These are phyloP conservation scores for Aegilops longissima DNA, from an alignment of 176 grass and related monocot genomes.

Conservation along the genomic window DNA sequence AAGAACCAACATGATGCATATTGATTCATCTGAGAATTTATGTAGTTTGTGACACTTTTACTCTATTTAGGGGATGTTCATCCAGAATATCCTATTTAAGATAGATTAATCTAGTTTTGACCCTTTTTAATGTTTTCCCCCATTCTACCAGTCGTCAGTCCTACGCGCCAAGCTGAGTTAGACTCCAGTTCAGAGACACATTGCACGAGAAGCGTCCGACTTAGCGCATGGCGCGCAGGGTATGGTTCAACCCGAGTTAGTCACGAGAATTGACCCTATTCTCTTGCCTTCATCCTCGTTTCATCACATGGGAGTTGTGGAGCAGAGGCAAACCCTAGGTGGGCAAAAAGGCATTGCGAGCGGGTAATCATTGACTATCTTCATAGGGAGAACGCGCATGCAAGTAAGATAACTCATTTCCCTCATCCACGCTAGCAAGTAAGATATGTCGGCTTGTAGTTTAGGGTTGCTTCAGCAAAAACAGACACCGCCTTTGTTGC, in stretches of 20 bases:
- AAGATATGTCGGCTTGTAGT: not conserved
- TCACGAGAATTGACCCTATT: not conserved
- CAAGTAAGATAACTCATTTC: not conserved
- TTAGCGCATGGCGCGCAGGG: not conserved
- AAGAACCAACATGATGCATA: not conserved
- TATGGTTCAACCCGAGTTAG: not conserved
- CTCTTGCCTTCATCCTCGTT: not conserved
- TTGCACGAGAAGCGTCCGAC: not conserved
- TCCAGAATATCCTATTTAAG: not conserved
- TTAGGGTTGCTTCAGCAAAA: not conserved
- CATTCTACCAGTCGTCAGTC: not conserved
- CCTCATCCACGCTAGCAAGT: not conserved
- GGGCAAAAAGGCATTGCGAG: not conserved
- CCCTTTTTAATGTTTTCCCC: not conserved
- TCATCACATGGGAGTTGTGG: not conserved
- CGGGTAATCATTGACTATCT: not conserved
- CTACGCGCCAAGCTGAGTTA: not conserved
- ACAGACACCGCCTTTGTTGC: not conserved
- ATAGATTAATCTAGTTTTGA: not conserved
- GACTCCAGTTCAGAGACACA: not conserved
- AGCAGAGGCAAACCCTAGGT: not conserved
- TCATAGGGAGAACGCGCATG: not conserved
- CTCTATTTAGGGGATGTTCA: not conserved
- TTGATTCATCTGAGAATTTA: not conserved
- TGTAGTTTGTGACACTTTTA: not conserved